Percentiles rank a stretch among this genome's conserved stretches.
phyloP scores from a whole-genome alignment of 306 rosid species.

The Betula pendula region DNA sequence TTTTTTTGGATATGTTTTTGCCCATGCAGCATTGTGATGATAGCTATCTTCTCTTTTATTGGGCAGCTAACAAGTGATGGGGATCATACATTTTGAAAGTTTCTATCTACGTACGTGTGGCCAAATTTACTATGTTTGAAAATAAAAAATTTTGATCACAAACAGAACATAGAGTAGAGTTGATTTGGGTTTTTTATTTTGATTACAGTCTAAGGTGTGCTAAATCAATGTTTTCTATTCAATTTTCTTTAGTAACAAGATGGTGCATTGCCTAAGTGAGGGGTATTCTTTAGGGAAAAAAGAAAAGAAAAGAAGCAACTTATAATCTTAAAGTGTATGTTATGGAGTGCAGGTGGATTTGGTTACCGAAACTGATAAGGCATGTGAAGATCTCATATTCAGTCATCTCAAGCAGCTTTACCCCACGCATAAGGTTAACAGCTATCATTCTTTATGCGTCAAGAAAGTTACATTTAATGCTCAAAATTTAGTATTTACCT shows the following conservation, averaged over 20 bases:
- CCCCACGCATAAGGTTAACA: conserved; percentile 81
- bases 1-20: too few relatives aligned
- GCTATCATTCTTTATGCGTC: conserved; percentile 2
- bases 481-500: conserved; percentile 5
- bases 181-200: too few relatives aligned
- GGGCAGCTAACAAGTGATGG: too few relatives aligned
- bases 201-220: too few relatives aligned
- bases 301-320: neutral
- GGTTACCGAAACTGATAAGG: conserved; percentile 99
- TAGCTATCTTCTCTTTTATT: too few relatives aligned
- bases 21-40: too few relatives aligned
- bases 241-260: neutral
- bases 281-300: neutral
- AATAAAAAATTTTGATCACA: too few relatives aligned
- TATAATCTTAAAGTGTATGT: neutral
- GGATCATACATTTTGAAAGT: too few relatives aligned
- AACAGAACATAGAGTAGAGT: too few relatives aligned
- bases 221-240: neutral
- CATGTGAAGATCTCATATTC: conserved; percentile 87
- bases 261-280: neutral
- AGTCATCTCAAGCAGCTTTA: conserved; percentile 73
- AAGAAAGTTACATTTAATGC: conserved; percentile 12
- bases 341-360: conserved; percentile 76
- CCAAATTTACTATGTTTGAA: too few relatives aligned
- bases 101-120: too few relatives aligned